Conservation (phyloP, 495 filamentous ascomycete species). For the Pseudoneurospora amorphoporcata region DNA sequence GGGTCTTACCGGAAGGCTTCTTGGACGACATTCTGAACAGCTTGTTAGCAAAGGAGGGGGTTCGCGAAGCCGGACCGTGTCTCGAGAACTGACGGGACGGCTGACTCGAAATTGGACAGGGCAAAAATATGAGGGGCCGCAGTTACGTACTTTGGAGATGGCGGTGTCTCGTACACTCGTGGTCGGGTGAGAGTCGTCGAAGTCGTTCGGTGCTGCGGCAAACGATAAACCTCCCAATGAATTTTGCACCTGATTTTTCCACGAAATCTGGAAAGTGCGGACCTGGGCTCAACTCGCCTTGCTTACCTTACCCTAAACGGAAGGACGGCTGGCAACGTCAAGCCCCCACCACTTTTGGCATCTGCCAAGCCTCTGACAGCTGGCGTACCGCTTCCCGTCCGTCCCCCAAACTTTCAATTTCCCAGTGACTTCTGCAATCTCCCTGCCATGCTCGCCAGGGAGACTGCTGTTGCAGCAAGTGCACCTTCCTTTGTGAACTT, state of each 20-base stretch:
- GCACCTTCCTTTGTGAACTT: not conserved
- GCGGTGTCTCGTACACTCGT: conserved; percentile 21
- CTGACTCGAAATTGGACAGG: not conserved
- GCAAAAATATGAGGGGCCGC: conserved; percentile 1
- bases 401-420: not conserved
- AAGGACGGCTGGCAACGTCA: conserved; percentile 5
- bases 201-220: conserved; percentile 21
- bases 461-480: not conserved
- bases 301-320: conserved; percentile 21
- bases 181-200: conserved; percentile 21
- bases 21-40: conserved; percentile 56
- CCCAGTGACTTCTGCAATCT: not conserved
- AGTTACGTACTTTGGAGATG: conserved; percentile 25
- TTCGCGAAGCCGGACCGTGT: not conserved
- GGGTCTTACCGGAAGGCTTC: conserved; percentile 59
- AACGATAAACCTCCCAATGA: conserved; percentile 17
- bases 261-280: conserved; percentile 25
- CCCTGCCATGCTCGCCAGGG: not conserved
- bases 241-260: conserved; percentile 26
- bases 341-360: not conserved
- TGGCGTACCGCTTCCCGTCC: not conserved
- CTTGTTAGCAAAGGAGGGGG: not conserved
- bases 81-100: not conserved
- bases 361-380: conserved; percentile 1
- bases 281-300: conserved; percentile 20